Evolutionary conservation across 116 monocot genomes (phyloP).

Genomic region (Posidonia oceanica): DNA sequence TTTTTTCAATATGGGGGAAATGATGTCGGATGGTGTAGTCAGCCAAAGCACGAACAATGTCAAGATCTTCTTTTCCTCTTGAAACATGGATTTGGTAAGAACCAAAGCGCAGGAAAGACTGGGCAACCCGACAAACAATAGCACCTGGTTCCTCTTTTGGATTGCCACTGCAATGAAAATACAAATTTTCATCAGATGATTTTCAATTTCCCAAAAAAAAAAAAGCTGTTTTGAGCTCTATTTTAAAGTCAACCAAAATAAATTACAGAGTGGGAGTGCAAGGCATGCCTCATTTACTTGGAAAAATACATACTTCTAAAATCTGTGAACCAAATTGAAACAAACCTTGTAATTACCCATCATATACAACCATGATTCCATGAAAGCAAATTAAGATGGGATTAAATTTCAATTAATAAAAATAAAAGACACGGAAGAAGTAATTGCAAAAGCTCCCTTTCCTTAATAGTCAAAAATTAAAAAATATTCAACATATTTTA

Average conservation of each 20-base stretch:
- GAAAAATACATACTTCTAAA: no score
- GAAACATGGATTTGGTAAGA: conserved; percentile 88
- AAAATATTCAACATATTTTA: no score
- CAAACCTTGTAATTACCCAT: no score
- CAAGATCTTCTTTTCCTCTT: conserved; percentile 57
- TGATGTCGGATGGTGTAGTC: conserved; percentile 90
- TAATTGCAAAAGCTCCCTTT: no score
- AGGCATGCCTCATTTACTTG: no score
- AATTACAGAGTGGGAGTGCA: no score
- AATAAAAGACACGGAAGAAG: not conserved
- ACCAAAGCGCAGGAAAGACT: conserved; percentile 92
- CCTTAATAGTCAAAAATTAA: no score
- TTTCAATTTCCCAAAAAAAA: not conserved
- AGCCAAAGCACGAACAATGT: conserved; percentile 61
- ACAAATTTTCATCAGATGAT: not conserved
- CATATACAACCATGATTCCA: not conserved
- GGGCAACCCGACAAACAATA: conserved; percentile 93
- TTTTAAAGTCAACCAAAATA: no score
- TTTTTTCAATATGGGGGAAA: conserved; percentile 80
- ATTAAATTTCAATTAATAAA: not conserved
- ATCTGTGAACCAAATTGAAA: no score
- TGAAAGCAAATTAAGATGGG: not conserved
- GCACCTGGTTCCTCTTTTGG: conserved; percentile 95
- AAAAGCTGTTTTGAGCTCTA: no score
- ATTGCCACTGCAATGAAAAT: conserved; percentile 68